Conservation (phyloP, 2,329 filamentous ascomycete genomes). For the Neopestalotiopsis rosae region DNA sequence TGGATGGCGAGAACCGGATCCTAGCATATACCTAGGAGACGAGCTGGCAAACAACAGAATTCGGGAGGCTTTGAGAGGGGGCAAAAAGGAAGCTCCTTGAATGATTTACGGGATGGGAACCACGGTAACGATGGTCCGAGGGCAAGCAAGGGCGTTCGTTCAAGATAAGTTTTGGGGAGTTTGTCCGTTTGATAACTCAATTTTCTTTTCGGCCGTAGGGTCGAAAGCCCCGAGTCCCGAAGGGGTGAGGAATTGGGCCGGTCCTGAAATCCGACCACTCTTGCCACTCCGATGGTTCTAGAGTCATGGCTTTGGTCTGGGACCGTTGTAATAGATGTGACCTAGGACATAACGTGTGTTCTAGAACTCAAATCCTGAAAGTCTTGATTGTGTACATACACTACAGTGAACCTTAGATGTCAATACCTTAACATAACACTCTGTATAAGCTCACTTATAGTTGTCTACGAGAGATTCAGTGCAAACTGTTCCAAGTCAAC, state of each 20-base stretch:
- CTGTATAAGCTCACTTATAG: too few species aligned
- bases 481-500: too few species aligned
- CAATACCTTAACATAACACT: too few species aligned
- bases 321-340: background rate
- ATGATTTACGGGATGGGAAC: background rate
- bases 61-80: too few species aligned
- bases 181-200: too few species aligned
- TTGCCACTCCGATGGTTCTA: background rate
- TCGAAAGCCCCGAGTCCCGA: background rate
- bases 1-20: background rate
- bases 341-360: too few species aligned
- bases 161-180: too few species aligned
- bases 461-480: too few species aligned
- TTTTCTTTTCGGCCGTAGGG: background rate
- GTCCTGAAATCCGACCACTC: background rate
- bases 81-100: background rate
- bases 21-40: background rate
- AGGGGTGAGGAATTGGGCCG: background rate
- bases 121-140: background rate
- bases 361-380: too few species aligned
- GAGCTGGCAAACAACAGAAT: too few species aligned
- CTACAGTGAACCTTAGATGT: too few species aligned
- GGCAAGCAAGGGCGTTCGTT: background rate
- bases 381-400: too few species aligned
- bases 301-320: background rate